Evolutionary conservation across 2,329 filamentous ascomycete species (phyloP).

Genomic region (Talaromyces atroroseus): DNA sequence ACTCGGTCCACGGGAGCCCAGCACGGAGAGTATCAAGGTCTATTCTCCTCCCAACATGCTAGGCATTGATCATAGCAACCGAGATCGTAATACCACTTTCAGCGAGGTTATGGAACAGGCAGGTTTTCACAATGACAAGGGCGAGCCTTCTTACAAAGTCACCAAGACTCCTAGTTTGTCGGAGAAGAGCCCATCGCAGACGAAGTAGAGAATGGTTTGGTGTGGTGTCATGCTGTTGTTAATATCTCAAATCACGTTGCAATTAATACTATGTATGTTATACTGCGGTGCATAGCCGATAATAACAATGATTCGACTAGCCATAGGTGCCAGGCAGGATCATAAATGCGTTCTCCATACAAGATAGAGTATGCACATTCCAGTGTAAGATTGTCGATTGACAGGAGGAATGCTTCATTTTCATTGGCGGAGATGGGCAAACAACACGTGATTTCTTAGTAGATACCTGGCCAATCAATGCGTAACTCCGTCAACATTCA

Average conservation of each 20-base stretch:
- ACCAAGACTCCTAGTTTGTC: constrained; percentile 16
- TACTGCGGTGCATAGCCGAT: not conserved
- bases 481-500: not conserved
- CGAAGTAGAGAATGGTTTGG: not conserved
- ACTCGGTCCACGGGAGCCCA: constrained; percentile 23
- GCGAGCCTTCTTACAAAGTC: constrained; percentile 26
- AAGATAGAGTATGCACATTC: not conserved
- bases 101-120: constrained; percentile 34
- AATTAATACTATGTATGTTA: constrained; percentile 7
- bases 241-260: not conserved
- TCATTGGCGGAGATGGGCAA: not conserved
- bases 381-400: not conserved
- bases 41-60: constrained; percentile 39
- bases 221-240: not conserved
- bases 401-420: not conserved
- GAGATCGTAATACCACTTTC: constrained; percentile 17
- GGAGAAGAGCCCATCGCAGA: constrained; percentile 1
- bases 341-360: too few relatives aligned
- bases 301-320: not conserved
- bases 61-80: not conserved
- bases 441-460: not conserved
- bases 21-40: constrained; percentile 43
- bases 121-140: constrained; percentile 27
- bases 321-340: too few relatives aligned
- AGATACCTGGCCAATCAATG: constrained; percentile 5